These are phyloP conservation scores for Euryodendron excelsum DNA, from an alignment of 148 eudicot species.

Conservation along the genomic window DNA sequence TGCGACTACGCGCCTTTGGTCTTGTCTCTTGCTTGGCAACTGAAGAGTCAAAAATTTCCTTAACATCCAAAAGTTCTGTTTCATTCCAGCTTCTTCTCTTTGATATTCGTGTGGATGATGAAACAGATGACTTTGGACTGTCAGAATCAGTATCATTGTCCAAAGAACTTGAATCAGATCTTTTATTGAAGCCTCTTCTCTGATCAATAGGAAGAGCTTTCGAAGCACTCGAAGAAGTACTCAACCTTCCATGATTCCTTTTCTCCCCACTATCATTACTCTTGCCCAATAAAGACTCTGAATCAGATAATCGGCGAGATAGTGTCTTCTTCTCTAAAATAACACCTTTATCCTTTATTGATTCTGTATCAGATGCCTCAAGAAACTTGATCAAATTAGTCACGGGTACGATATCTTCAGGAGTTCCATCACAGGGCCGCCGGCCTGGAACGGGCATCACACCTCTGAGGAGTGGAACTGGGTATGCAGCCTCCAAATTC, in stretches of 20 bases:
- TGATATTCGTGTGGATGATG: slow-evolving; percentile 22
- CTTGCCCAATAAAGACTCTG: slow-evolving; percentile 5
- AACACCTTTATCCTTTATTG: slow-evolving; percentile 39
- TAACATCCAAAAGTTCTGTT: slow-evolving; percentile 34
- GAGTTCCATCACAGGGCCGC: slow-evolving; percentile 48
- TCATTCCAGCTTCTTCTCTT: slow-evolving; percentile 54
- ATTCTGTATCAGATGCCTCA: slow-evolving; percentile 19
- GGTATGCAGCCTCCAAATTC: slow-evolving; percentile 37
- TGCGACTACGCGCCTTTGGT: slow-evolving; percentile 24
- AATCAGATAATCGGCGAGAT: slow-evolving; percentile 20
- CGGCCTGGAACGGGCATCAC: slow-evolving; percentile 46
- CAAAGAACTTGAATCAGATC: slow-evolving; percentile 4
- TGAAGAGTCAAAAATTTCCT: slow-evolving; percentile 45
- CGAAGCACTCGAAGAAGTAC: slow-evolving; percentile 28
- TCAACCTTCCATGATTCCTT: background rate
- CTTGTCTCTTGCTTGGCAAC: slow-evolving; percentile 23
- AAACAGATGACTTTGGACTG: slow-evolving; percentile 23
- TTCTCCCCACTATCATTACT: background rate
- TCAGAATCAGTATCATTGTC: slow-evolving; percentile 49
- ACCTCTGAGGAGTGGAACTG: slow-evolving; percentile 52
- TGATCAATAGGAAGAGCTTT: slow-evolving; percentile 17
- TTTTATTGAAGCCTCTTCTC: slow-evolving; percentile 5
- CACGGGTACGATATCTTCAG: slow-evolving; percentile 37
- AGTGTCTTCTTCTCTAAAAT: slow-evolving; percentile 35
- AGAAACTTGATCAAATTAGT: slow-evolving; percentile 30